A percentile compares a stretch with the other conserved stretches of the same genome.
phyloP scores from a whole-genome alignment of 257 asterid species.

The Scutellaria baicalensis region DNA sequence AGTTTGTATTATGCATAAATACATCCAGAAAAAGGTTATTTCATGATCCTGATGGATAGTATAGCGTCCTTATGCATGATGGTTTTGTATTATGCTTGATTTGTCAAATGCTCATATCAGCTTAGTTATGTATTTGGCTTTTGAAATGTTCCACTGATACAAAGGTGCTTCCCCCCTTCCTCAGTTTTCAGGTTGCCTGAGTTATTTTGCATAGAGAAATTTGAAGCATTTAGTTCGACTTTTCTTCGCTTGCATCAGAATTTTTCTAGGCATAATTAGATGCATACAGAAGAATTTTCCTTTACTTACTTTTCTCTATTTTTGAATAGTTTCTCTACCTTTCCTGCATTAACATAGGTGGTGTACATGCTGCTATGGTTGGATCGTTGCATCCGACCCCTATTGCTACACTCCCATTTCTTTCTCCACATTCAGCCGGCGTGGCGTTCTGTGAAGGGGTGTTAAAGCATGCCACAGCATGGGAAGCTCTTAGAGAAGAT shows the following conservation, averaged over 20 bases:
- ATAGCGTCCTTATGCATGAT: neutral
- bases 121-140: neutral
- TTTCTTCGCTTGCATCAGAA: neutral
- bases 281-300: neutral
- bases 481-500: slow-evolving; percentile 92
- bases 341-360: slow-evolving; percentile 47
- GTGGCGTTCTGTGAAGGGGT: slow-evolving; percentile 97
- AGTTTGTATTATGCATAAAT: neutral
- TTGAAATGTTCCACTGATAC: neutral
- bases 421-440: slow-evolving; percentile 95
- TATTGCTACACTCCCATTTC: slow-evolving; percentile 89
- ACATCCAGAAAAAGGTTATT: neutral
- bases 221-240: neutral
- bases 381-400: slow-evolving; percentile 93
- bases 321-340: slow-evolving; percentile 2
- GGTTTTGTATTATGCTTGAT: neutral
- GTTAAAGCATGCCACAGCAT: slow-evolving; percentile 86
- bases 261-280: no score
- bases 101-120: neutral
- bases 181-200: no score
- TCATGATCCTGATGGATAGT: neutral
- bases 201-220: neutral
- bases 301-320: neutral
- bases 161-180: no score
- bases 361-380: slow-evolving; percentile 99